Base-by-base conservation (phyloP, 805 yeast species). In the Teunomyces pallodes region DNA sequence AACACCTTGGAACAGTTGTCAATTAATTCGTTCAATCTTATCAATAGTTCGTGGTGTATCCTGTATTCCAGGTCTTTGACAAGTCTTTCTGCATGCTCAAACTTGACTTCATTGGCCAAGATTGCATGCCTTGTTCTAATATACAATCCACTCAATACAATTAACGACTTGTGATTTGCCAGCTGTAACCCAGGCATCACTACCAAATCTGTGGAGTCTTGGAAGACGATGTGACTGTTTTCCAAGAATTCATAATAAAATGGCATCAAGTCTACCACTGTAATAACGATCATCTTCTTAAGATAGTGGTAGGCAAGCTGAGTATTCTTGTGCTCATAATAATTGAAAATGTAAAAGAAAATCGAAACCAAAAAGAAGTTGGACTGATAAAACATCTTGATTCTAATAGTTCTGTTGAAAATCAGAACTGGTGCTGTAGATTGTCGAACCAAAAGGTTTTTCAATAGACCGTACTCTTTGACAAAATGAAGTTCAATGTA, bases 341-440 rank as follows among this genome's bases (percentile, higher is more conserved):
- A 60, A 26, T 75, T 53, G 50, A 70, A 69, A n/a, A 79, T 58
- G 50, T 76, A 75, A 49, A 67, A 73, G 43, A 69, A 70, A 4
- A 76, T 52, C 3, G 79, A 62, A 42, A 73, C 61, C 20, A 70
- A 54, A 50, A 76, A 65, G 2, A 74, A 61, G 29, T 57, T 54
- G 8, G 66, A 46, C 16, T 63, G 54, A 42, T 70, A 49, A 47
- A 62, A 69, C 12, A 54, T 52, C 50, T 69, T 71, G 31, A 62
- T 54, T 28, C 48, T 57, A 14, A 58, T 54, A 47, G 31, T 56
- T 49, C 43, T 61, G 16, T 43, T 31, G 9, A 45, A 39, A 27
- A 45, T 31, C 24, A 7, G 32, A 3, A 10, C 31, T 29, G 30
- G 30, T 9, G 35, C n/a, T 9, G 24, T 17, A 7, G 43, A 13